Evolutionary conservation across 208 protist genomes (phyloP).

Genomic region (Trypanosoma scelopori): DNA sequence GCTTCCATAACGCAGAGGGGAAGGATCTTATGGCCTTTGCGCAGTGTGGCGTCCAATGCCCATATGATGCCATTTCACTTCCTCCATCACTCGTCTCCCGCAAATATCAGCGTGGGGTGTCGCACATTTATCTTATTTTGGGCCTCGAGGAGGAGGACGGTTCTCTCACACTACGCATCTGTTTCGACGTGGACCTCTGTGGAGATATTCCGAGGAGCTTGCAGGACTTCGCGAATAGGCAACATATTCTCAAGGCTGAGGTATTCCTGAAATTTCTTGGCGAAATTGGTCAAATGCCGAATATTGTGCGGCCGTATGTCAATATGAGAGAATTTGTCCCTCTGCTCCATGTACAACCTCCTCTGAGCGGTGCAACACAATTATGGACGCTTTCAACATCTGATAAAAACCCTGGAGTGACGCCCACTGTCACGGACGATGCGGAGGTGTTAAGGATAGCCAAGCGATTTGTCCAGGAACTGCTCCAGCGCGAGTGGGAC

Average conservation of each 20-base stretch:
- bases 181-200: conserved; percentile 27
- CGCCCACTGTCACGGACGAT: background rate
- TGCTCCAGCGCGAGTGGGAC: conserved; percentile 26
- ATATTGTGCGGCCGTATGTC: conserved; percentile 36
- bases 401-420: background rate
- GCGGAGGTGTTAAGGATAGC: conserved; percentile 18
- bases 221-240: background rate
- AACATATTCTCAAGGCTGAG: conserved; percentile 15
- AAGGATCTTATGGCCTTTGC: conserved; percentile 25
- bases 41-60: conserved; percentile 40
- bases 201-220: conserved; percentile 29
- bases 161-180: conserved; percentile 43
- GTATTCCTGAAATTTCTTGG: conserved; percentile 25
- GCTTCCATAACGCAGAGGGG: background rate
- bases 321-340: conserved; percentile 47
- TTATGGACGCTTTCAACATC: background rate
- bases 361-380: conserved; percentile 21
- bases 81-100: conserved; percentile 2
- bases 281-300: conserved; percentile 33
- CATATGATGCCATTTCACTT: conserved; percentile 23
- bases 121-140: conserved; percentile 32
- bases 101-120: conserved; percentile 21
- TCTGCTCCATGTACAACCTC: conserved; percentile 18
- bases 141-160: conserved; percentile 54
- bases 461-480: conserved; percentile 30